Conservation (phyloP, 2,329 filamentous ascomycete species). For the Nigrospora oryzae region DNA sequence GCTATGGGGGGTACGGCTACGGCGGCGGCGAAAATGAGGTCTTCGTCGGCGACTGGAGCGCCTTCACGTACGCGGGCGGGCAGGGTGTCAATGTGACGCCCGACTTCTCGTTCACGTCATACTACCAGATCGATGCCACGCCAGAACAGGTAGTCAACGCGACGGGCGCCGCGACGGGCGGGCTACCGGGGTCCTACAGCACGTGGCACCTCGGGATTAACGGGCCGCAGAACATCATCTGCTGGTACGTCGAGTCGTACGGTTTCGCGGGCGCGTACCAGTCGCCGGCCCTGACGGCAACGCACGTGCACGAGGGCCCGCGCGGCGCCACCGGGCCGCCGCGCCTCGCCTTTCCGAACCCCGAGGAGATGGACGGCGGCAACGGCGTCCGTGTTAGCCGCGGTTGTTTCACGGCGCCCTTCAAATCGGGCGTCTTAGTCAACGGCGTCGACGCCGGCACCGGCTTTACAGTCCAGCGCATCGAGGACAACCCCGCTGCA, state of each 20-base stretch:
- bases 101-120: slow-evolving; percentile 29
- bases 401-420: slow-evolving; percentile 26
- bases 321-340: slow-evolving; percentile 34
- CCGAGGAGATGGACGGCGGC: slow-evolving; percentile 22
- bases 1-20: too few relatives aligned
- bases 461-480: slow-evolving; percentile 34
- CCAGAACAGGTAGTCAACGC: slow-evolving; percentile 37
- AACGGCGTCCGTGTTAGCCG: slow-evolving; percentile 12
- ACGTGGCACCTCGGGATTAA: slow-evolving; percentile 29
- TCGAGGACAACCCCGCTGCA: slow-evolving; percentile 34
- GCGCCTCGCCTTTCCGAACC: slow-evolving; percentile 35
- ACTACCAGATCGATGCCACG: slow-evolving; percentile 33
- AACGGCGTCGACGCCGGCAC: slow-evolving; percentile 33
- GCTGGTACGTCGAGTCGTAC: slow-evolving; percentile 7
- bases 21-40: too few relatives aligned
- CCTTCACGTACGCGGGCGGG: not conserved
- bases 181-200: not conserved
- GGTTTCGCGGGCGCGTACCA: slow-evolving; percentile 34
- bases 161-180: slow-evolving; percentile 10
- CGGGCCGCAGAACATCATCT: slow-evolving; percentile 19
- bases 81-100: not conserved
- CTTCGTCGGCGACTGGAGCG: not conserved
- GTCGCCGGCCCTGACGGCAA: slow-evolving; percentile 36
- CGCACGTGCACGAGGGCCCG: slow-evolving; percentile 38
- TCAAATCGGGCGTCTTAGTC: slow-evolving; percentile 29